Evolutionary conservation across 176 grass and related monocot genomes (phyloP), one percentile per base, ranked within the genome.

Genomic region (Paspalum notatum): DNA sequence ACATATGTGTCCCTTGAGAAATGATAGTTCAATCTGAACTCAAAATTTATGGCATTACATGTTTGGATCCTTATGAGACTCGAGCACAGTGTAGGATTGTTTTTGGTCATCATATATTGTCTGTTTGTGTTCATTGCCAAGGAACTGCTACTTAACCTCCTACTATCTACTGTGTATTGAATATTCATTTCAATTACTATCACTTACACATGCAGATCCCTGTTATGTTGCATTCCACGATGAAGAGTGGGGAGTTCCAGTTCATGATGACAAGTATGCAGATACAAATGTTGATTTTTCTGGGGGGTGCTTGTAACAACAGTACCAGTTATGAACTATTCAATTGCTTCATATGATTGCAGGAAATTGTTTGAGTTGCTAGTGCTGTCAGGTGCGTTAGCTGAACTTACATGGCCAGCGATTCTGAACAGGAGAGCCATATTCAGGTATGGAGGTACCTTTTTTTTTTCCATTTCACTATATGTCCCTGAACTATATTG

Each of bases 341-440:
- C 26, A 73, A 74, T 16, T 85, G 51, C 26, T 82, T 49, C 54
- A 39, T 76, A 66, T 88, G 62, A 77, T 81, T 82, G 26, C 90
- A 99, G 96, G 86, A 93, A 83, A 62, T 88, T 99, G 65, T 99
- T 99, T 91, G 96, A 99, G 79, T 76, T 93, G 60, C 90, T 99
- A 44, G 86, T 93, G 52, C 87, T 99, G 37, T 99, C 96, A 68
- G 90, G 96, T 27, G 91, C 96, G 65, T 85, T 99, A 83, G 92
- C 96, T 72, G 96, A 99, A 67, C 93, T 91, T 52, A 91, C 92
- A 18, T 99, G 96, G 96, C 88, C 92, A 68, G 82, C 45, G 64
- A 99, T 99, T 89, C 89, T 99, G 47, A 91, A 86, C 72, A 99
- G 91, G 75, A 91, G 96, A 62, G 68, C 82, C n/a, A 74, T 88